Base-by-base conservation (phyloP, 2,329 filamentous ascomycete genomes). In the Zasmidium cellare region DNA sequence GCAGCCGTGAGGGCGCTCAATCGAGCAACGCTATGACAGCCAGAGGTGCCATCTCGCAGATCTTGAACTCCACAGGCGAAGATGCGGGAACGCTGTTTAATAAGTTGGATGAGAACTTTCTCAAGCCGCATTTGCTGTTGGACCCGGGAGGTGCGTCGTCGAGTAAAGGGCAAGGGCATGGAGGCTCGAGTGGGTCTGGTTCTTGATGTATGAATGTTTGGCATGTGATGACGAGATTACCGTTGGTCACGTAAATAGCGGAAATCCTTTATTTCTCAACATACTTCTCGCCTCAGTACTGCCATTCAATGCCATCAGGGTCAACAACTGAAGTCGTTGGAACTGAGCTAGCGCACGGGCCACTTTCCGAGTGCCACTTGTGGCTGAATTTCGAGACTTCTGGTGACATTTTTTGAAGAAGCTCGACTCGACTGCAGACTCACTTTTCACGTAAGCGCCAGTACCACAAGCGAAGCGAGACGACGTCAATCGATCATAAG, bases 51-150 rank as follows among this genome's bases (percentile, higher is more conserved):
- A 86, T 97, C 58, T 86, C 87, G 56, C 89, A 93, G 70, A 79
- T 99, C 9, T 86, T 96, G 65, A 90, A 84, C 23, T 85, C 86
- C 1, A 83, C 89, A 16, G 84, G 89, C 0, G 91, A 96, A 51
- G 94, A 99, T 72, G 92, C 96, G 46, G 89, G 90, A 9, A 91
- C 89, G 47, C 85, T 96, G 77, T 96, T 99, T 75, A 87, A 87
- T 65, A 92, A 96, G 76, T 79, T 99, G 59, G 94, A 99, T 73
- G 94, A 99, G 75, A 91, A 92, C 60, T 97, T 92, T 73, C 92
- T 97, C 75, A 97, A 97, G 80, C 93, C 93, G 18, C 90, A 88
- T 71, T 77, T 97, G 55, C 75, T 97, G 64, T 82, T 97, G 19
- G 92, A 97, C 75, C 89, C 75, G 0, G 66, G 68, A n/a, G 67